Base-by-base conservation (phyloP, 1,139 yeast species). In the Candida albicans region DNA sequence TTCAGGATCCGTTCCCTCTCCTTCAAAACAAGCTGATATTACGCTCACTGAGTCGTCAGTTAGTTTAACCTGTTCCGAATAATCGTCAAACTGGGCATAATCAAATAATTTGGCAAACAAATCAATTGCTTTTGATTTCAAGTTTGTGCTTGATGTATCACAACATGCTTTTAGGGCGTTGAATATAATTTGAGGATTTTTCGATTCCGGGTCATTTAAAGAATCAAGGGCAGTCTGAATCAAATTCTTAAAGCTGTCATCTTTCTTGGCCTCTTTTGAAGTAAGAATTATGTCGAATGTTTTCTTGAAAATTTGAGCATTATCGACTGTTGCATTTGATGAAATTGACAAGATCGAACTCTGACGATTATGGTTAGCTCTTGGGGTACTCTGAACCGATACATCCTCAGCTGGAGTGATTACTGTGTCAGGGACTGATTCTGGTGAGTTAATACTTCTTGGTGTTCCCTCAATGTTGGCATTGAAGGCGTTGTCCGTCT, bases 1-100 rank as follows among this genome's bases (percentile, higher is more conserved):
- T 49, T 79, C 84, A 12, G 87, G 84, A 58, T 91, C 96, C 0
- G 98, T 89, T 1, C 90, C 89, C 61, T 91, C 98, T 25, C 96
- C 96, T 48, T 85, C 89, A 62, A 88, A 91, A 52, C 96, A 87
- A 15, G 86, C 82, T 33, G 95, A 81, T 27, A 91, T 88, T 10
- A 90, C 86, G 51, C 86, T 86, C 26, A 95, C 87, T 0, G 96
- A 90, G 14, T 87, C 87, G 57, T 90, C 96, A 30, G 95, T 82
- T 47, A 90, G 61, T 24, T 78, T 76, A 22, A 82, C 75, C 41
- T 75, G 73, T 40, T 71, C 76, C 4, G 46, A 50, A 33, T 63
- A 64, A 46, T 66, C 68, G 32, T 66, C 73, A 49, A 70, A 71
- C 43, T 63, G 70, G 3, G 72, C 70, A 47, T 68, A 68, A 52